Evolutionary conservation across 495 filamentous ascomycete species (phyloP), one percentile per base, ranked within the genome.

Genomic region (Pseudevernia furfuracea): DNA sequence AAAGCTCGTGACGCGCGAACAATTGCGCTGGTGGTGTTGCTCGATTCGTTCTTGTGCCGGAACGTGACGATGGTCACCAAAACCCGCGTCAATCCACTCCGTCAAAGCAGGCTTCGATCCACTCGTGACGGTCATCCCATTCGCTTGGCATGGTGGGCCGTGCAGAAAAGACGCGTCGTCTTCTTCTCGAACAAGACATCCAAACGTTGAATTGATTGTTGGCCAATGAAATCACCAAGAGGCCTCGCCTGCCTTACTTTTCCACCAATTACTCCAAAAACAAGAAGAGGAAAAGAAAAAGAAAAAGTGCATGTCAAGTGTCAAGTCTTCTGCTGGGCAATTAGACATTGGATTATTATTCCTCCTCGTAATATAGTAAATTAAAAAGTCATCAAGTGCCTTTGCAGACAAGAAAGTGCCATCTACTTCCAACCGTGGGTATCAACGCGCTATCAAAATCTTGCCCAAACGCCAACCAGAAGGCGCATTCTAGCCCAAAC

Each of bases 361-460:
- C 8, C 34, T 36, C 8, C 34, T 36, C n/a, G n/a, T n/a, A n/a
- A n/a, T n/a, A n/a, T n/a, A n/a, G n/a, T n/a, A n/a, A n/a, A n/a
- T n/a, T n/a, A n/a, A n/a, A n/a, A n/a, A n/a, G n/a, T n/a, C n/a
- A n/a, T n/a, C n/a, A n/a, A n/a, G n/a, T n/a, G n/a, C n/a, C n/a
- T n/a, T n/a, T n/a, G n/a, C n/a, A n/a, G n/a, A n/a, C n/a, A n/a
- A n/a, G n/a, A n/a, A n/a, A n/a, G n/a, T n/a, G n/a, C n/a, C n/a
- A n/a, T 58, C 55, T 44, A 34, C 23, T 23, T 58, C 55, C 32
- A 58, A 38, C 12, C 32, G 11, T 58, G 55, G 55, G 55, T 58
- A 58, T 58, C 55, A 21, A 38, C 55, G 55, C 55, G 12, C 37
- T n/a, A 44, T 58, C 37, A 34, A 23, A 58, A 11, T n/a, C 36